Percentiles rank a stretch among this genome's conserved stretches.
Conservation (phyloP, 2,329 filamentous ascomycete species). For the Xylariaceae sp. region DNA sequence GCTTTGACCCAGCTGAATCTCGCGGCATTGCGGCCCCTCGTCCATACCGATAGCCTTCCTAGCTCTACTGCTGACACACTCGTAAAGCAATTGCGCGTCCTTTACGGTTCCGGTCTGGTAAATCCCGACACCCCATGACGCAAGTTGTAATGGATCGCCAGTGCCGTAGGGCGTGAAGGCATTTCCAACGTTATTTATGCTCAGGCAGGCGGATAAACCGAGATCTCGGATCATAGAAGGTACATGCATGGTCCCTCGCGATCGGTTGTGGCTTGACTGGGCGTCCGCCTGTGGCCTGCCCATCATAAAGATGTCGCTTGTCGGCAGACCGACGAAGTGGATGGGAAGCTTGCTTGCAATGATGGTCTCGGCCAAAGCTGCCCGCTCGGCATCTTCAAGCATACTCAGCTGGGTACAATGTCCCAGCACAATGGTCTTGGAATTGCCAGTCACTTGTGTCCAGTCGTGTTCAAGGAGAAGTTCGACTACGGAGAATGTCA, state of each 20-base stretch:
- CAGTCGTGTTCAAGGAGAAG: constrained; percentile 46
- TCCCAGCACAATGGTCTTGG: constrained; percentile 53
- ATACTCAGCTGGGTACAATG: constrained; percentile 64
- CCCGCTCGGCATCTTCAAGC: constrained; percentile 46
- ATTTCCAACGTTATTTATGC: constrained; percentile 69
- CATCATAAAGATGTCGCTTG: constrained; percentile 70
- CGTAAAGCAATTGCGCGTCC: constrained; percentile 53
- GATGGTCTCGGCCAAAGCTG: constrained; percentile 42
- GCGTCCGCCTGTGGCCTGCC: constrained; percentile 34
- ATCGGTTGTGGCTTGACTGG: constrained; percentile 25
- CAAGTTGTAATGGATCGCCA: constrained; percentile 59
- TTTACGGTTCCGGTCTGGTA: constrained; percentile 60
- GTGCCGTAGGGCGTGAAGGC: constrained; percentile 66
- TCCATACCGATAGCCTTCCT: constrained; percentile 32
- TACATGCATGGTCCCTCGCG: constrained; percentile 58
- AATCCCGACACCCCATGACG: constrained; percentile 57
- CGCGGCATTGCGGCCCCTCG: background rate
- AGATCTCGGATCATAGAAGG: constrained; percentile 54
- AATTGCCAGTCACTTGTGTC: constrained; percentile 34
- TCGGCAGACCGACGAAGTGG: constrained; percentile 63
- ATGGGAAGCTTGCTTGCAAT: constrained; percentile 47
- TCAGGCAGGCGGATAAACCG: constrained; percentile 54
- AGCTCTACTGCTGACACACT: constrained; percentile 35
- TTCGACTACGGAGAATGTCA: constrained; percentile 50
- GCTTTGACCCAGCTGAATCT: constrained; percentile 18